Evolutionary conservation across 768 basidiomycete genomes (phyloP).

Genomic region (Leucocoprinus leucothites): DNA sequence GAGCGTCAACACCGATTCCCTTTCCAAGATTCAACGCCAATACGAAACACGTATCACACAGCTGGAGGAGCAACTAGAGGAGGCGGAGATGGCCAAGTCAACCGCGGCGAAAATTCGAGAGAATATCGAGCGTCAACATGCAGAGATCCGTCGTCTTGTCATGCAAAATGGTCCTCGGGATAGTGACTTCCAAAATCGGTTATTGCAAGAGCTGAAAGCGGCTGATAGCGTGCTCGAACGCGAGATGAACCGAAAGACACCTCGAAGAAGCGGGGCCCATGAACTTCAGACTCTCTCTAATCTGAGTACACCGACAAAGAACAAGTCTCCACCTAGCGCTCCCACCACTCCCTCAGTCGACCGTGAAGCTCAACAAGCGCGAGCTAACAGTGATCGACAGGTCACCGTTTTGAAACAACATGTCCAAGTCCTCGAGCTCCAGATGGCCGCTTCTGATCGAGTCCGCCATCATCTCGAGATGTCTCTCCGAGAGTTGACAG

Average conservation of each 20-base stretch:
- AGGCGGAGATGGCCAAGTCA: constrained; percentile 47
- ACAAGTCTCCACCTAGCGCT: constrained; percentile 18
- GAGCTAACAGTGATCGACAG: constrained; percentile 43
- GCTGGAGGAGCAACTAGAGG: constrained; percentile 59
- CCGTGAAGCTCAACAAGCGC: constrained; percentile 18
- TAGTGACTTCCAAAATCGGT: constrained; percentile 54
- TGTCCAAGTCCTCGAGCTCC: constrained; percentile 63
- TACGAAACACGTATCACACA: constrained; percentile 61
- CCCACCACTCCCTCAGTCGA: constrained; percentile 12
- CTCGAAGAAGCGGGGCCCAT: constrained; percentile 30
- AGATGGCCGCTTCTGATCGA: constrained; percentile 65
- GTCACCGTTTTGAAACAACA: constrained; percentile 56
- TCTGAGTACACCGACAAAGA: constrained; percentile 44
- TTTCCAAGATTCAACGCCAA: constrained; percentile 59
- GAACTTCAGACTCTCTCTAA: constrained; percentile 39
- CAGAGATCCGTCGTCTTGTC: constrained; percentile 69
- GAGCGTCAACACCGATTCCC: constrained; percentile 46
- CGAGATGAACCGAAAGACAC: constrained; percentile 41
- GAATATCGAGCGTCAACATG: constrained; percentile 63
- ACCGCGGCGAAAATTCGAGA: constrained; percentile 56
- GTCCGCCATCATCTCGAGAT: constrained; percentile 63
- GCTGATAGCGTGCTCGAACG: constrained; percentile 56
- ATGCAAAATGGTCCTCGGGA: constrained; percentile 55
- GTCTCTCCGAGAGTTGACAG: constrained; percentile 55
- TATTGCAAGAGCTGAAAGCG: constrained; percentile 60